Percentiles rank a stretch among this genome's conserved stretches.
Conservation (phyloP, 2,329 filamentous ascomycete genomes). For the Ceratocystis alfenasii region DNA sequence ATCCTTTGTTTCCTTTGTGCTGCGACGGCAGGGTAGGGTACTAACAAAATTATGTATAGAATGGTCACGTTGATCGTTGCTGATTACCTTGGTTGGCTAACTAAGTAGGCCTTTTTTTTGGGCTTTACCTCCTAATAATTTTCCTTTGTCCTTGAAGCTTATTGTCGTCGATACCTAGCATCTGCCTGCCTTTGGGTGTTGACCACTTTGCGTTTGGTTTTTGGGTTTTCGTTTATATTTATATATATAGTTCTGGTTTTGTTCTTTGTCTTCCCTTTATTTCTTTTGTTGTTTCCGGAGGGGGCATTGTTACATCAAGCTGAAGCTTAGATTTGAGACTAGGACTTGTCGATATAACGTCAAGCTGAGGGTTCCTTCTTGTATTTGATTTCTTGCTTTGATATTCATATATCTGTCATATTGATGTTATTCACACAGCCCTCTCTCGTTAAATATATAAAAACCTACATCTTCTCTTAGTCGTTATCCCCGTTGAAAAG, state of each 20-base stretch:
- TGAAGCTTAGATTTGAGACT: background rate
- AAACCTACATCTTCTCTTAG: background rate
- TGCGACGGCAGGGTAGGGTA: background rate
- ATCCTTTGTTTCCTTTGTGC: background rate
- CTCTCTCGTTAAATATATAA: background rate
- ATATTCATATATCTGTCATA: background rate
- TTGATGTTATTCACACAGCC: background rate
- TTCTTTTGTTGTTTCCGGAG: background rate
- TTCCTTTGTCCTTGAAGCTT: background rate
- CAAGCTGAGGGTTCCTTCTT: background rate
- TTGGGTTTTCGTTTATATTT: too few relatives aligned
- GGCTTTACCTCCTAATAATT: background rate
- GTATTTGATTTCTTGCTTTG: background rate
- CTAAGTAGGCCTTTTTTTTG: slow-evolving; percentile 34
- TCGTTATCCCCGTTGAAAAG: background rate
- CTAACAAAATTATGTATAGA: slow-evolving; percentile 30
- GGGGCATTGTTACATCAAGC: background rate
- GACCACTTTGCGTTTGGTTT: too few relatives aligned
- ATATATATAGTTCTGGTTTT: too few relatives aligned
- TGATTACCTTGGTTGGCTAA: slow-evolving; percentile 49
- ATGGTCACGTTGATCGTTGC: slow-evolving; percentile 53
- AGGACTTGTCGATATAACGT: too few relatives aligned
- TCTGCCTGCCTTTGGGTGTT: too few relatives aligned
- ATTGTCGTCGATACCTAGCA: too few relatives aligned
- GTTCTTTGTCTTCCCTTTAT: too few relatives aligned